Percentiles rank a stretch among this genome's conserved stretches.
These are phyloP conservation scores for Microstegium vimineum DNA, from an alignment of 176 grass and related monocot genomes.

Conservation along the genomic window DNA sequence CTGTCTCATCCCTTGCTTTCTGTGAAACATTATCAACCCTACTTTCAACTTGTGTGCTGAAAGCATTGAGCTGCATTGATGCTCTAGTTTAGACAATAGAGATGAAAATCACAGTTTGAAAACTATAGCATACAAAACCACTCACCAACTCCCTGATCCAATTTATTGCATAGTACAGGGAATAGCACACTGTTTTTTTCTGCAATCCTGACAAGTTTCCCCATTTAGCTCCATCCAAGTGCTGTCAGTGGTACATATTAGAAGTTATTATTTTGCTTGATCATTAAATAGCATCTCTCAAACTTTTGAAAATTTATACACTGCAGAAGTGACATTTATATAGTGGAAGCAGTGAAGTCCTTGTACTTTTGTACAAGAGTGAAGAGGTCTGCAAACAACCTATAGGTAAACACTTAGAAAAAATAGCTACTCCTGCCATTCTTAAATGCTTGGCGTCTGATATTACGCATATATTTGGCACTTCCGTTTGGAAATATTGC, in stretches of 20 bases:
- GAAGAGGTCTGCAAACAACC: background rate
- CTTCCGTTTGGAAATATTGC: background rate
- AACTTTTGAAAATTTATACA: background rate
- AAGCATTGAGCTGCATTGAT: constrained; percentile 83
- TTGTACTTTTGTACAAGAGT: background rate
- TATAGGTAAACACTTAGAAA: too few species aligned
- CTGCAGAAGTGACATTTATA: constrained; percentile 1
- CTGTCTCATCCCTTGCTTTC: constrained; percentile 55
- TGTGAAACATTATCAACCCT: constrained; percentile 57
- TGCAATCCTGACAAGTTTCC: constrained; percentile 56
- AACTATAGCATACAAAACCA: constrained; percentile 6
- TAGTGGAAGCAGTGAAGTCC: background rate
- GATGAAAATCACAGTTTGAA: constrained; percentile 16
- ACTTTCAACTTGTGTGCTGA: constrained; percentile 68
- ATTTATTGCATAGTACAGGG: constrained; percentile 88
- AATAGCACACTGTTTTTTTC: constrained; percentile 66
- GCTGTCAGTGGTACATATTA: constrained; percentile 44
- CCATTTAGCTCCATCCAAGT: constrained; percentile 64
- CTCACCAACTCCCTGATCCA: constrained; percentile 96
- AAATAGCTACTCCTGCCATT: too few species aligned
- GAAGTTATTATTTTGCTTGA: constrained; percentile 28
- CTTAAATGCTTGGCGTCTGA: background rate
- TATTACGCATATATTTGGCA: background rate
- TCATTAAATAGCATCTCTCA: constrained; percentile 19
- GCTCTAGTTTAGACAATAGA: constrained; percentile 39